These are phyloP conservation scores for Aspergillus fructus DNA, from an alignment of 2,329 filamentous ascomycete genomes.

Conservation along the genomic window DNA sequence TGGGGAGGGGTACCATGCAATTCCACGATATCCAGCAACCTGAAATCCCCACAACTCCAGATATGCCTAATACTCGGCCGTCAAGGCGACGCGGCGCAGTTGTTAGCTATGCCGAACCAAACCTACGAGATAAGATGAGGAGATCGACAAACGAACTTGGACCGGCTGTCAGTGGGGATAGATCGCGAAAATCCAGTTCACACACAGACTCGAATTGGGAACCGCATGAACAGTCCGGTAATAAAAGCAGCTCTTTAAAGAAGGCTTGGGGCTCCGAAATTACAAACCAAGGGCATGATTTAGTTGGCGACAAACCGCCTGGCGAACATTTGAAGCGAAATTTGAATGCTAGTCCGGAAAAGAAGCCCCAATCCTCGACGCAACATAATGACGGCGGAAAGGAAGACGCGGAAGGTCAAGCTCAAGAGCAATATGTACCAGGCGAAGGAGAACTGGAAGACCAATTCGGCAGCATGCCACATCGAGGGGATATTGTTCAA, in stretches of 20 bases:
- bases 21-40: background rate
- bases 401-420: background rate
- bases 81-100: constrained; percentile 66
- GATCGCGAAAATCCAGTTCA: constrained; percentile 48
- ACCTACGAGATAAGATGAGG: constrained; percentile 79
- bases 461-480: background rate
- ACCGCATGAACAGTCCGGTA: constrained; percentile 4
- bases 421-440: background rate
- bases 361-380: constrained; percentile 30
- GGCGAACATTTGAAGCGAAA: constrained; percentile 17
- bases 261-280: constrained; percentile 13
- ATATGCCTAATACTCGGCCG: constrained; percentile 56
- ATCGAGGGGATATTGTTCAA: background rate
- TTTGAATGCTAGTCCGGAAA: constrained; percentile 28
- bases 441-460: background rate
- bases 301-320: constrained; percentile 15
- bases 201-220: constrained; percentile 40
- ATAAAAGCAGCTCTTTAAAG: background rate
- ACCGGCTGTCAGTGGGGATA: constrained; percentile 63
- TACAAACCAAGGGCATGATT: constrained; percentile 20
- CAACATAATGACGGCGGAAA: background rate
- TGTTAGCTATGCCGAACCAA: constrained; percentile 81
- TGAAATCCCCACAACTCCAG: constrained; percentile 35
- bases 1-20: background rate
- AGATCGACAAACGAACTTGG: constrained; percentile 73